Evolutionary conservation across 1,139 yeast species (phyloP).

Genomic region (Blastobotrys ciferrii): DNA sequence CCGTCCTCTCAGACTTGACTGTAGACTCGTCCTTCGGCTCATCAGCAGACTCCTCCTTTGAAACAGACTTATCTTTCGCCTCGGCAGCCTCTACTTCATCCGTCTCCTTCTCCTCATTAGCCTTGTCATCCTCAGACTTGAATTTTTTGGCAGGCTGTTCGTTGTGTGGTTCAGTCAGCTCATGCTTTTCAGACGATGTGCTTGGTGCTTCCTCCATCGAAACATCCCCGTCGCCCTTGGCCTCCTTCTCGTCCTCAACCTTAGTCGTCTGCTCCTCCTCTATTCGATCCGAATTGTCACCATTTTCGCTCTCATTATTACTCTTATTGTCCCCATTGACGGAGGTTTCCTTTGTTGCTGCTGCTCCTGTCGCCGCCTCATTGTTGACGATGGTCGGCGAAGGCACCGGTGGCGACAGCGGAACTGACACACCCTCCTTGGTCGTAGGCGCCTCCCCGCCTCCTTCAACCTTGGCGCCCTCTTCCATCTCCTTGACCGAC

Average conservation of each 20-base stretch:
- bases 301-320: background rate
- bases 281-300: background rate
- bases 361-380: conserved; percentile 5
- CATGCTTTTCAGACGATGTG: conserved; percentile 2
- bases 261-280: conserved; percentile 8
- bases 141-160: conserved; percentile 5
- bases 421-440: conserved; percentile 16
- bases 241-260: background rate
- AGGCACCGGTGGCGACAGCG: conserved; percentile 25
- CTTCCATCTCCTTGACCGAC: conserved; percentile 19
- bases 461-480: conserved; percentile 11
- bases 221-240: background rate
- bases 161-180: background rate
- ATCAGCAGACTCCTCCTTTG: background rate
- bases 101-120: background rate
- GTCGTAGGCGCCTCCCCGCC: conserved; percentile 12
- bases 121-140: conserved; percentile 2
- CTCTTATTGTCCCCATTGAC: conserved; percentile 9
- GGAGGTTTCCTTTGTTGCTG: background rate
- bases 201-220: background rate
- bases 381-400: conserved; percentile 18
- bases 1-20: no score
- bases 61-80: background rate
- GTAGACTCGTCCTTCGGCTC: conserved; percentile 12
- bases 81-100: no score